Conservation (phyloP, 2,329 filamentous ascomycete genomes). For the Dendryphion nanum region DNA sequence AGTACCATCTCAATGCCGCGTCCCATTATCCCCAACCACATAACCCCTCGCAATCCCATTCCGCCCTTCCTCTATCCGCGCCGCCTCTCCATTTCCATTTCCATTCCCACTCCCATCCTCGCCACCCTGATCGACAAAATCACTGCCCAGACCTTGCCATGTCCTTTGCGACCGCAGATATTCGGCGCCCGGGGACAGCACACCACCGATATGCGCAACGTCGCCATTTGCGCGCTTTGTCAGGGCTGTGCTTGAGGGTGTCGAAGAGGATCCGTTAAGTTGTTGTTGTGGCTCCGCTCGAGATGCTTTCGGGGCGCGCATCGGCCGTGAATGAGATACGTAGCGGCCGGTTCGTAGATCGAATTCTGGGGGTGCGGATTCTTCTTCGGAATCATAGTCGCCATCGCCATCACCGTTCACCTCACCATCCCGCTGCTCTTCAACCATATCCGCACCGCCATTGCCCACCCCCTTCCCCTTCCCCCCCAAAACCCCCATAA, state of each 20-base stretch:
- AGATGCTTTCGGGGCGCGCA: conserved; percentile 39
- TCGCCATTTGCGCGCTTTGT: conserved; percentile 67
- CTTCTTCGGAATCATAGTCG: conserved; percentile 67
- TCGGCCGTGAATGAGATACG: conserved; percentile 74
- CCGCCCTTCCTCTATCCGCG: conserved; percentile 78
- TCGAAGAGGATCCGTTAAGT: conserved; percentile 5
- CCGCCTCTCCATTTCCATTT: conserved; percentile 45
- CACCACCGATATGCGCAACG: conserved; percentile 76
- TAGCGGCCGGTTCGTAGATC: conserved; percentile 87
- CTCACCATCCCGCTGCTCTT: conserved; percentile 8
- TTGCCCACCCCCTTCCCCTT: conserved; percentile 10
- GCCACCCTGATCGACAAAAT: conserved; percentile 63
- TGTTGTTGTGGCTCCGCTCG: conserved; percentile 12
- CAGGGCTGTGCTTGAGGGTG: conserved; percentile 52
- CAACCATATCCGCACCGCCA: conserved; percentile 49
- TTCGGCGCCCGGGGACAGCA: conserved; percentile 88
- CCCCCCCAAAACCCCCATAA: conserved; percentile 63
- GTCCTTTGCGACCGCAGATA: conserved; percentile 78
- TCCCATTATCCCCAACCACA: conserved; percentile 60
- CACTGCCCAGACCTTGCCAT: conserved; percentile 88
- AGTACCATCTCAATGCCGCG: conserved; percentile 23
- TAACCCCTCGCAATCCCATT: conserved; percentile 89
- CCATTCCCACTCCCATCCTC: too few relatives aligned
- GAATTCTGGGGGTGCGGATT: conserved; percentile 77
- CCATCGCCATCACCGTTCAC: conserved; percentile 37